phyloP scores from a whole-genome alignment of 495 filamentous ascomycete species.

The Physcia stellaris region DNA sequence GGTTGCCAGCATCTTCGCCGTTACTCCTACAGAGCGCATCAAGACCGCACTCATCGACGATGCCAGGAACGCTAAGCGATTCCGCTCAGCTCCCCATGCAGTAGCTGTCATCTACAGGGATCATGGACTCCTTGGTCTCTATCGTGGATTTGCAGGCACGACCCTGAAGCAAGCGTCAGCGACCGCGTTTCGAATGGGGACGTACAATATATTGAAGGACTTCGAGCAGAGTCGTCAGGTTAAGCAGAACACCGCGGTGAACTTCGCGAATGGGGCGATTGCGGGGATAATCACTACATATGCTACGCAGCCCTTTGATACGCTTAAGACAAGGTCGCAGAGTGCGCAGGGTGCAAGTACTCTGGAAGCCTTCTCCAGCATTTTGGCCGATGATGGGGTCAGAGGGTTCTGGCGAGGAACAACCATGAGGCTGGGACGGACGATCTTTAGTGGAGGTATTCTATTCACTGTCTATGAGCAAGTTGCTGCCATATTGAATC shows the following conservation, averaged over 20 bases:
- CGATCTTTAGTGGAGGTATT: slow-evolving; percentile 51
- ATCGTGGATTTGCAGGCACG: slow-evolving; percentile 45
- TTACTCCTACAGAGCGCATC: slow-evolving; percentile 53
- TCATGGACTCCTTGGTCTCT: slow-evolving; percentile 41
- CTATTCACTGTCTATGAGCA: slow-evolving; percentile 52
- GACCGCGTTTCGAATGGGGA: slow-evolving; percentile 50
- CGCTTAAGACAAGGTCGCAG: slow-evolving; percentile 51
- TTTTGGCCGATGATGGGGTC: slow-evolving; percentile 41
- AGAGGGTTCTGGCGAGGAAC: slow-evolving; percentile 53
- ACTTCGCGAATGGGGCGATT: slow-evolving; percentile 47
- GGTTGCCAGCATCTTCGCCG: slow-evolving; percentile 42
- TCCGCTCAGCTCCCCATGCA: slow-evolving; percentile 37
- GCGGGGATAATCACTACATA: slow-evolving; percentile 48
- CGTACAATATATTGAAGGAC: slow-evolving; percentile 56
- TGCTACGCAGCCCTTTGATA: slow-evolving; percentile 54
- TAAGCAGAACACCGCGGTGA: slow-evolving; percentile 28
- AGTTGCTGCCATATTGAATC: slow-evolving; percentile 22
- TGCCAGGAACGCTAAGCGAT: slow-evolving; percentile 36
- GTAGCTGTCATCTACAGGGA: slow-evolving; percentile 31
- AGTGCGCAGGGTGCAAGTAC: slow-evolving; percentile 36
- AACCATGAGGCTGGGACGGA: slow-evolving; percentile 49
- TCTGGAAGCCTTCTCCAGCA: slow-evolving; percentile 34
- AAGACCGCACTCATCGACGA: slow-evolving; percentile 62
- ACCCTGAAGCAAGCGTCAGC: slow-evolving; percentile 55
- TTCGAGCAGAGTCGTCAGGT: slow-evolving; percentile 31